Evolutionary conservation across 768 basidiomycete species (phyloP), one percentile per base, ranked within the genome.

Genomic region (Panellus pusillus): DNA sequence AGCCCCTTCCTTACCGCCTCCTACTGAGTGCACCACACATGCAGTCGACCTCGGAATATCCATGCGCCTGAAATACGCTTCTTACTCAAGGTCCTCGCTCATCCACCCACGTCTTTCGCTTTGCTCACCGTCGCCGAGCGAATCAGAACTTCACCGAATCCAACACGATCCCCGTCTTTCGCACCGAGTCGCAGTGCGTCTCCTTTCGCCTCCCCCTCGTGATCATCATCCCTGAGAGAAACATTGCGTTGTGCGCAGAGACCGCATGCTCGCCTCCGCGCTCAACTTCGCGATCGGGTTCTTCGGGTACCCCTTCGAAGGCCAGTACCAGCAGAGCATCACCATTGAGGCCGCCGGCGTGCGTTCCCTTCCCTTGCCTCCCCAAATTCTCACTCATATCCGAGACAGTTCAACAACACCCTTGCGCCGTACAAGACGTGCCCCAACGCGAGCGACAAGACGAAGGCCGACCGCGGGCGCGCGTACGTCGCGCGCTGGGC

Each of bases 401-500:
- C 62, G 54, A 40, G 8, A 27, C 44, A 88, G 79, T 89, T 87
- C 65, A 92, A 91, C 70, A 89, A 89, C 66, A 93, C 93, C 1
- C 81, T 97, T 5, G 79, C 92, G 0, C 93, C 93, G 4, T 94
- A 93, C 60, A 79, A 79, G 52, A 91, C 89, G 74, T 90, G 93
- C 63, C 78, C 80, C 5, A 94, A 94, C 64, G 75, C 89, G 0
- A 52, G 65, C 3, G 52, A 68, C 19, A 59, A 48, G 2, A 52
- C 65, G 18, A 92, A 84, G 63, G 62, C 74, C 2, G 77, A 81
- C 43, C 83, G 90, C n/a, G 83, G 79, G 2, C 55, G 68, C 3
- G 75, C 72, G 57, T 91, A 86, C 57, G 68, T 87, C 41, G 61
- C 68, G 38, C 67, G 82, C 47, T 96, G 94, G 93, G 75, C 84